These are phyloP conservation scores for Acanthamoeba healyi DNA, from an alignment of 208 protist genomes.

Conservation along the genomic window DNA sequence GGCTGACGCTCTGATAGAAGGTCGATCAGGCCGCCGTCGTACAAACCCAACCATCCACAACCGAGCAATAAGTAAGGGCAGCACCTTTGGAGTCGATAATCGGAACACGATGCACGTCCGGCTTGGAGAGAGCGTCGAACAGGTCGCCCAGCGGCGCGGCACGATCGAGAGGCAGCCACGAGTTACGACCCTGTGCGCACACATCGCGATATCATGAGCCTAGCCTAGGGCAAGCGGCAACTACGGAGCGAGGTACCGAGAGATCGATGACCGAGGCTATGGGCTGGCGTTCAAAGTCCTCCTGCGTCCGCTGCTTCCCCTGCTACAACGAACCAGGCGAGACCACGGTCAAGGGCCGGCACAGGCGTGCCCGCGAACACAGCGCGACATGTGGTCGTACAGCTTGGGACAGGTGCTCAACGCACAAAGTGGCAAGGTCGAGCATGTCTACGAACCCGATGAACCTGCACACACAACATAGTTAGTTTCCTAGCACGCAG, in stretches of 20 bases:
- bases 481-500: no score
- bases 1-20: conserved; percentile 1
- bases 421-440: conserved; percentile 22
- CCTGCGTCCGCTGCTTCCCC: neutral
- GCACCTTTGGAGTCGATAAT: conserved; percentile 41
- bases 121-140: conserved; percentile 34
- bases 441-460: conserved; percentile 62
- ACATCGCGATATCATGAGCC: no score
- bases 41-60: no score
- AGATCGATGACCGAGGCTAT: neutral
- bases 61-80: no score
- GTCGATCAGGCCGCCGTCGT: no score
- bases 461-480: no score
- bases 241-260: neutral
- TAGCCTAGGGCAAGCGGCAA: no score
- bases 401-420: neutral
- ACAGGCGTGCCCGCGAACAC: no score
- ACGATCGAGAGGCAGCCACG: conserved; percentile 25
- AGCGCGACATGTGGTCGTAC: neutral
- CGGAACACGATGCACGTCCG: conserved; percentile 63
- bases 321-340: neutral
- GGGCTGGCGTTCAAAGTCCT: neutral
- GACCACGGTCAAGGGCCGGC: no score
- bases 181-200: conserved; percentile 37
- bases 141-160: neutral